Conservation (phyloP, 1,284 basidiomycete genomes). For the Pulveroboletus sp. region DNA sequence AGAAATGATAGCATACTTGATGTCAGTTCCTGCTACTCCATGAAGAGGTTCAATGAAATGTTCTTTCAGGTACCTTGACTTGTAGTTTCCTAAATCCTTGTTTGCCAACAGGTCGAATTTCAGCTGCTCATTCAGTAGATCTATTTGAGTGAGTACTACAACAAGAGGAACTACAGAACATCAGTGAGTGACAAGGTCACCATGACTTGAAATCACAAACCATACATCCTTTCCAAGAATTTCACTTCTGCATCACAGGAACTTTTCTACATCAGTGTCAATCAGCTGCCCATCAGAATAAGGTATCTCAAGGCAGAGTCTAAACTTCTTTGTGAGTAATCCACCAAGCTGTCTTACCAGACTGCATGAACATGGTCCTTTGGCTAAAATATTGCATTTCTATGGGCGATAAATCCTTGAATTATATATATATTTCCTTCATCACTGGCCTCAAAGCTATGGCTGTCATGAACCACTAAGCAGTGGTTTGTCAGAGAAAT, state of each 20-base stretch:
- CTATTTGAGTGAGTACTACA: conserved; percentile 20
- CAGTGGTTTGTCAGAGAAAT: conserved; percentile 6
- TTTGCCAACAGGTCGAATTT: neutral
- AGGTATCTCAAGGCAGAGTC: conserved; percentile 20
- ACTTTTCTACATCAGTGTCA: conserved; percentile 14
- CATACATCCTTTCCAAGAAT: conserved; percentile 16
- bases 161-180: conserved; percentile 16
- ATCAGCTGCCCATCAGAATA: conserved; percentile 18
- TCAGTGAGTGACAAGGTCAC: neutral
- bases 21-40: neutral
- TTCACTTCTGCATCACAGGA: conserved; percentile 11
- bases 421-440: conserved; percentile 7
- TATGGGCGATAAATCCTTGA: conserved; percentile 6
- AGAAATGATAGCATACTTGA: conserved; percentile 11
- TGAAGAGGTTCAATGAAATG: conserved; percentile 4
- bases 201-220: neutral
- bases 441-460: conserved; percentile 22
- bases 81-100: neutral
- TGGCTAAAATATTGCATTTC: neutral
- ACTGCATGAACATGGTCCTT: conserved; percentile 20
- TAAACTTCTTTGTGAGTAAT: neutral
- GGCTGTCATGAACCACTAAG: conserved; percentile 25
- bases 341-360: conserved; percentile 7
- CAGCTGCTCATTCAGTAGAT: conserved; percentile 6
- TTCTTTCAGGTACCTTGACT: neutral